Percentiles rank a stretch among this genome's conserved stretches.
Evolutionary conservation across 345 rosid genomes (phyloP).

Genomic region (Citrus sp.): DNA sequence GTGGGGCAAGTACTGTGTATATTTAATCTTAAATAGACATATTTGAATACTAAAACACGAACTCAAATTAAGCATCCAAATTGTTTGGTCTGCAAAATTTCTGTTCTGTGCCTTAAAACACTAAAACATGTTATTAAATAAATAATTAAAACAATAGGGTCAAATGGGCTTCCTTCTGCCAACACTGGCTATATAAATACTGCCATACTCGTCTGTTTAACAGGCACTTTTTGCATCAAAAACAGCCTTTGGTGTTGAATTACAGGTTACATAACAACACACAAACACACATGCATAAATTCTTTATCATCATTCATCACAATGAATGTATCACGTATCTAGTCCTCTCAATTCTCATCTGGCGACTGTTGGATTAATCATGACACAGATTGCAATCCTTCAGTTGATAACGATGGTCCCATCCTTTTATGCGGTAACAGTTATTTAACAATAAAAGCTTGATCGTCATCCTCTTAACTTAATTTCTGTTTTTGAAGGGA

Average conservation of each 20-base stretch:
- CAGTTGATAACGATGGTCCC: constrained; percentile 28
- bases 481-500: not conserved
- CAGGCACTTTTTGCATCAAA: not conserved
- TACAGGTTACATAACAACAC: not conserved
- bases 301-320: not conserved
- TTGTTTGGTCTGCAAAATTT: not conserved
- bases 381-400: constrained; percentile 30
- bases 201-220: not conserved
- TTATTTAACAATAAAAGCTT: constrained; percentile 6
- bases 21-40: not conserved
- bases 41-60: not conserved
- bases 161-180: not conserved
- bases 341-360: not conserved
- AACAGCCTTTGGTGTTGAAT: not conserved
- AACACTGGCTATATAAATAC: not conserved
- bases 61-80: not conserved
- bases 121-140: not conserved
- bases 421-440: constrained; percentile 18
- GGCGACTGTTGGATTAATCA: constrained; percentile 29
- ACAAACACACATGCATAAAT: not conserved
- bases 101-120: not conserved
- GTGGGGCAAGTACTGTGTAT: not conserved
- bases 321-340: not conserved
- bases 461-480: not conserved
- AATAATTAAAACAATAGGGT: not conserved